Evolutionary conservation across 192 early-diverging fungal species (phyloP), one percentile per base, ranked within the genome.

Genomic region (Tieghemiomyces parasiticus): DNA sequence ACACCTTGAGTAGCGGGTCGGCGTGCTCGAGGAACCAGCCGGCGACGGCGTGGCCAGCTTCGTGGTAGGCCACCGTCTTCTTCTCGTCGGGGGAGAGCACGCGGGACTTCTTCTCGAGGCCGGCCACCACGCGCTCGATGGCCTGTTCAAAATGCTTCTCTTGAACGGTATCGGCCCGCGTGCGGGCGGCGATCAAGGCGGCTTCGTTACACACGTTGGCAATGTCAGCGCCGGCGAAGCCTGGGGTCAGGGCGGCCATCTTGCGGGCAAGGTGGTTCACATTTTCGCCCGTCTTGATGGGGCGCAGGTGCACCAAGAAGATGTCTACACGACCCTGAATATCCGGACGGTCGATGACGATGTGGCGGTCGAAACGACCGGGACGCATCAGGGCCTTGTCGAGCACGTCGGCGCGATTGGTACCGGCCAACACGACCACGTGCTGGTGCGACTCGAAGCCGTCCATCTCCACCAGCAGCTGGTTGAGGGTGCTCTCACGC

Each of bases 151-250:
- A 99, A 69, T 99, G 91, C 63, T 74, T 81, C 62, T 87, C 87
- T 46, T 74, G 63, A 4, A 99, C 96, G 9, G 70, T 73, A 29
- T 86, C 78, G 31, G 88, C 78, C n/a, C 78, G 77, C 58, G 80
- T 70, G 51, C 96, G 83, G 51, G 96, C 96, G 20, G 92, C 96
- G 65, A 96, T 95, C 60, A 99, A 79, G 30, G 96, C 96, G 35
- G 93, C 93, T 74, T 99, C 96, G 61, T 99, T 99, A 71, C 94
- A 99, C 16, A 97, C 96, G 71, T 99, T 99, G 67, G 85, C 83
- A 58, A 99, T 86, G 68, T 99, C 96, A 25, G 96, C 96, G 54
- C 96, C 96, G 16, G 91, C 91, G 66, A 99, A 99, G 16, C 96
- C 96, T 22, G 96, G 96, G 1, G 96, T 99, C 64, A 99, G 74